These are phyloP conservation scores for Halophytophthora polymorphica DNA, from an alignment of 352 stramenopile genomes.

Conservation along the genomic window DNA sequence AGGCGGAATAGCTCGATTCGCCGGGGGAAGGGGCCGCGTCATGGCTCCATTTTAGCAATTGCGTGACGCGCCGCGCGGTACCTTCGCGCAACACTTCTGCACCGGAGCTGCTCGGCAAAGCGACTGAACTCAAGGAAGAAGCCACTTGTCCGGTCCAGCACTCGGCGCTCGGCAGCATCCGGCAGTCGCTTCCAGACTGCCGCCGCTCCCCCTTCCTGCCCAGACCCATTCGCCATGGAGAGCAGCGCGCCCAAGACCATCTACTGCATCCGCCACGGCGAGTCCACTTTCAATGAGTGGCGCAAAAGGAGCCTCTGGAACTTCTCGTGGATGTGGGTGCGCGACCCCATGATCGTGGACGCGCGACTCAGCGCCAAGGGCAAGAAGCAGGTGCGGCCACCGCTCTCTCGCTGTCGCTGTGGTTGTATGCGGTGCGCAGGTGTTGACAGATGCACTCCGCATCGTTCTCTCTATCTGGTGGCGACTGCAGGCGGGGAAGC, in stretches of 20 bases:
- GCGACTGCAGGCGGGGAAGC: constrained; percentile 29
- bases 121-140: too few species aligned
- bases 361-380: constrained; percentile 72
- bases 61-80: not conserved
- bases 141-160: too few species aligned
- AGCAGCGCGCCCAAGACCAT: constrained; percentile 47
- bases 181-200: too few species aligned
- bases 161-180: too few species aligned
- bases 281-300: constrained; percentile 89
- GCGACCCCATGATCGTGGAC: constrained; percentile 85
- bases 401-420: not conserved
- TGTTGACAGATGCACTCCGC: too few species aligned
- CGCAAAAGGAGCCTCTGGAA: constrained; percentile 69
- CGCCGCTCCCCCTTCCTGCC: too few species aligned
- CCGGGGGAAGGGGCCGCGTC: too few species aligned
- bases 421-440: not conserved
- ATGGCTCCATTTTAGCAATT: not conserved
- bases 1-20: too few species aligned
- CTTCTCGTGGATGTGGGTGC: constrained; percentile 84
- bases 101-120: too few species aligned
- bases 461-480: not conserved
- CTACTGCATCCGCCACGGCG: constrained; percentile 85
- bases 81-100: not conserved
- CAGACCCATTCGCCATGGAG: constrained; percentile 10
- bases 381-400: constrained; percentile 47